Evolutionary conservation across 1,284 basidiomycete species (phyloP).

Genomic region (Anthracocystis panici-leucophaei): DNA sequence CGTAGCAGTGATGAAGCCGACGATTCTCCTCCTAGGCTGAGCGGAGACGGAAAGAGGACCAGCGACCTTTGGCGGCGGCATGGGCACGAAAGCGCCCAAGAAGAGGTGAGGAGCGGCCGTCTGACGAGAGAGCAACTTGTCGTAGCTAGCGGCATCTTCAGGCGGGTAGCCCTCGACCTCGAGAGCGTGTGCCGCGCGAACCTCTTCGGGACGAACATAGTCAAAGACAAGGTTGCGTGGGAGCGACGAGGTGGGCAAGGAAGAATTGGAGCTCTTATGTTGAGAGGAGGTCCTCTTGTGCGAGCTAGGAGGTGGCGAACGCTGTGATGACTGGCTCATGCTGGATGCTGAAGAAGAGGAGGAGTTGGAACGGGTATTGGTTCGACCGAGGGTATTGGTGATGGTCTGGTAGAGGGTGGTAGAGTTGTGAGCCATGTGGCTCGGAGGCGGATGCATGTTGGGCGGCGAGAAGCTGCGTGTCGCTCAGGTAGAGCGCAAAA

Average conservation of each 20-base stretch:
- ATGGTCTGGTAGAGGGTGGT: conserved; percentile 52
- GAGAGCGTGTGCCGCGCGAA: conserved; percentile 54
- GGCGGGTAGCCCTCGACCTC: conserved; percentile 50
- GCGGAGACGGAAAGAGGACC: conserved; percentile 57
- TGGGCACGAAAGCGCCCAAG: conserved; percentile 60
- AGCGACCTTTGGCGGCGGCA: conserved; percentile 61
- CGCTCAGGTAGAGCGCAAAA: not conserved
- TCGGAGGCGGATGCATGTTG: conserved; percentile 54
- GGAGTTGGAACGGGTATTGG: conserved; percentile 45
- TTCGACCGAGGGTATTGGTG: conserved; percentile 42
- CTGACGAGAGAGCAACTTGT: conserved; percentile 57
- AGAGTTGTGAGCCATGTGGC: conserved; percentile 49
- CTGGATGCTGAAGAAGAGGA: conserved; percentile 44
- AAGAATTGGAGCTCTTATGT: conserved; percentile 10
- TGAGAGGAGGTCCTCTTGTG: conserved; percentile 39
- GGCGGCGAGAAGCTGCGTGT: conserved; percentile 3
- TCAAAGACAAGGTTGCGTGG: conserved; percentile 58
- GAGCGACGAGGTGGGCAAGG: conserved; percentile 27
- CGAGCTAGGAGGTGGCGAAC: conserved; percentile 27
- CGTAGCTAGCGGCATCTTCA: conserved; percentile 60
- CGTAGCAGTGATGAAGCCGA: conserved; percentile 61
- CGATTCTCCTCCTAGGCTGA: conserved; percentile 51
- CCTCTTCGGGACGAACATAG: conserved; percentile 56
- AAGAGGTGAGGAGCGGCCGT: conserved; percentile 64
- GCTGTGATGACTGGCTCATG: conserved; percentile 41